Percentiles rank a stretch among this genome's conserved stretches.
phyloP scores from a whole-genome alignment of 345 rosid species.

The Salix arbutifolia region DNA sequence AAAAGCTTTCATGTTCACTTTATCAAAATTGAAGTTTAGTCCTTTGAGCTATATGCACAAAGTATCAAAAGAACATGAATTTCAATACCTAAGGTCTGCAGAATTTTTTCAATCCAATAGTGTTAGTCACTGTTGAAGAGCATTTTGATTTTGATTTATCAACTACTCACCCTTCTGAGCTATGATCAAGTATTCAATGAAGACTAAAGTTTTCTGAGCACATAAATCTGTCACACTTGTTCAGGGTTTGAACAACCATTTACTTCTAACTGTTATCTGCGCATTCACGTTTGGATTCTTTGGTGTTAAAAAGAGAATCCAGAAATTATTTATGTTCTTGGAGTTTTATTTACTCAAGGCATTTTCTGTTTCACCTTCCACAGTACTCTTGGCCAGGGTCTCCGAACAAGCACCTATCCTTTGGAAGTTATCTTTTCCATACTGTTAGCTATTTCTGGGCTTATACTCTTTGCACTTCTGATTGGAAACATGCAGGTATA shows the following conservation, averaged over 20 bases:
- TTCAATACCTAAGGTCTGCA: background rate
- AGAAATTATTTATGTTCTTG: background rate
- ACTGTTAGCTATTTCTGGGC: conserved; percentile 61
- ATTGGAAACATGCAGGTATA: conserved; percentile 77
- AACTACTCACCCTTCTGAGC: background rate
- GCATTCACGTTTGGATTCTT: background rate
- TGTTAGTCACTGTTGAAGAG: background rate
- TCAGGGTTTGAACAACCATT: background rate
- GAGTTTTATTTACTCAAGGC: background rate
- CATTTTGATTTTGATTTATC: background rate
- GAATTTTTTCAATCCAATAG: background rate
- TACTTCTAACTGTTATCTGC: background rate
- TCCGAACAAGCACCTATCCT: conserved; percentile 71
- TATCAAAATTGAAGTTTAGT: background rate
- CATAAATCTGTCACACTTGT: background rate
- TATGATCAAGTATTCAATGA: background rate
- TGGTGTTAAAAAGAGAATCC: background rate
- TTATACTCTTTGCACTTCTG: conserved; percentile 70
- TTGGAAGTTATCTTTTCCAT: conserved; percentile 79
- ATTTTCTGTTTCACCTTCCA: conserved; percentile 5
- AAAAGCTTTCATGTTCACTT: background rate
- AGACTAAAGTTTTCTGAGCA: background rate
- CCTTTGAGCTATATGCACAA: background rate
- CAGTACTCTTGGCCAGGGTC: conserved; percentile 91
- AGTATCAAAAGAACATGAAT: background rate